Conservation (phyloP, 2,329 filamentous ascomycete genomes). For the Cryphonectria parasitica region DNA sequence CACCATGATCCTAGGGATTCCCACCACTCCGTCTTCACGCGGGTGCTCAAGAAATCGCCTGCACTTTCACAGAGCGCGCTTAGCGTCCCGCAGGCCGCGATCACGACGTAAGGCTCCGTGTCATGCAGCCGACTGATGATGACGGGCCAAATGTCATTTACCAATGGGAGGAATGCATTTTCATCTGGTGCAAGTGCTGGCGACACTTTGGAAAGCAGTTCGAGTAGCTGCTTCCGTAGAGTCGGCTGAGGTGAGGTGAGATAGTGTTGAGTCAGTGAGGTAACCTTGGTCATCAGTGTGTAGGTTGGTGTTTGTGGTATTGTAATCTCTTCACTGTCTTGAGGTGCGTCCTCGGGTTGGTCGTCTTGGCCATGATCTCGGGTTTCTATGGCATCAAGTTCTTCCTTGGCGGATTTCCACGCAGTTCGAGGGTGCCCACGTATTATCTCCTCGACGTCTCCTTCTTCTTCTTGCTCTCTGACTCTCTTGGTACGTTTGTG, state of each 20-base stretch:
- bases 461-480: conserved; percentile 37
- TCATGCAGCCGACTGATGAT: conserved; percentile 71
- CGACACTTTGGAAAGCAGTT: conserved; percentile 73
- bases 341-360: conserved; percentile 40
- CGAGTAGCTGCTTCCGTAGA: conserved; percentile 77
- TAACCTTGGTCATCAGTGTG: conserved; percentile 78
- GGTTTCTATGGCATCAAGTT: conserved; percentile 36
- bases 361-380: conserved; percentile 39
- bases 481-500: conserved; percentile 62
- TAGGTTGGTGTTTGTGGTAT: conserved; percentile 76
- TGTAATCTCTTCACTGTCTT: conserved; percentile 41
- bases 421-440: conserved; percentile 41
- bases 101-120: conserved; percentile 67
- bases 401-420: conserved; percentile 40
- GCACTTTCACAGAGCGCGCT: conserved; percentile 70
- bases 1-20: conserved; percentile 57
- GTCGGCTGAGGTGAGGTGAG: conserved; percentile 82
- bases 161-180: conserved; percentile 81
- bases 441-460: conserved; percentile 39
- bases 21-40: conserved; percentile 76
- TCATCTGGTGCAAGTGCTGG: conserved; percentile 76
- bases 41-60: conserved; percentile 77
- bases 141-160: conserved; percentile 91
- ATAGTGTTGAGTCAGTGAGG: conserved; percentile 85
- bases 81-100: conserved; percentile 72